Percentiles rank a stretch among this genome's conserved stretches.
These are phyloP conservation scores for Myriosclerotinia curreyana DNA, from an alignment of 2,329 filamentous ascomycete genomes.

Conservation along the genomic window DNA sequence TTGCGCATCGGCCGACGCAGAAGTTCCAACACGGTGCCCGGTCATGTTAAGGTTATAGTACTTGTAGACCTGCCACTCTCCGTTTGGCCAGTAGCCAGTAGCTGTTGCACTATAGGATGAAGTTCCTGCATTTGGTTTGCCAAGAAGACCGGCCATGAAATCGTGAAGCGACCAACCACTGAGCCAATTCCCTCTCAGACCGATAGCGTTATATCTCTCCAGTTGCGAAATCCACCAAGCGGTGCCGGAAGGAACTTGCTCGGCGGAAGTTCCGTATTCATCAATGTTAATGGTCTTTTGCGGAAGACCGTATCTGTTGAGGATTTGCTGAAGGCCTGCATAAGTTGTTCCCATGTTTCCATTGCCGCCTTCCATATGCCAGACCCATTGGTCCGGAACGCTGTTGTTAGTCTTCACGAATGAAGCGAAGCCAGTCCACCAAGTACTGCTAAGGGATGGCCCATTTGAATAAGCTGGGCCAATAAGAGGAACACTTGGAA, in stretches of 20 bases:
- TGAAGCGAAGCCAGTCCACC: slow-evolving; percentile 44
- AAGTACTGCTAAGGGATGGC: slow-evolving; percentile 40
- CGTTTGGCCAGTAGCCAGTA: slow-evolving; percentile 43
- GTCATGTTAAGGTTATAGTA: slow-evolving; percentile 48
- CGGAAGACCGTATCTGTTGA: slow-evolving; percentile 26
- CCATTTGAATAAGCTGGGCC: slow-evolving; percentile 42
- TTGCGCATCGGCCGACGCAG: slow-evolving; percentile 33
- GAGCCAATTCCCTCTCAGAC: slow-evolving; percentile 29
- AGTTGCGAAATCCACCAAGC: slow-evolving; percentile 29
- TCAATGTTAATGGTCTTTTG: slow-evolving; percentile 27
- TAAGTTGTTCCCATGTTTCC: slow-evolving; percentile 20
- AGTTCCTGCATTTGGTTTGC: slow-evolving; percentile 27
- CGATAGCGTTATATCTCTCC: slow-evolving; percentile 26
- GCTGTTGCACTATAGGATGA: slow-evolving; percentile 26
- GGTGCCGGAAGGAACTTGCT: slow-evolving; percentile 25
- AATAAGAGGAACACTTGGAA: slow-evolving; percentile 34
- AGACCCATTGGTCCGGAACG: slow-evolving; percentile 46
- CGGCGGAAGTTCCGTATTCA: slow-evolving; percentile 25
- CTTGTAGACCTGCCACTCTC: slow-evolving; percentile 48
- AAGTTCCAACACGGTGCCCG: slow-evolving; percentile 42
- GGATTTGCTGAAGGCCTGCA: slow-evolving; percentile 35
- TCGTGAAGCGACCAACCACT: slow-evolving; percentile 25
- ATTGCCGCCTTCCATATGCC: slow-evolving; percentile 43
- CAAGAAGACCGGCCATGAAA: slow-evolving; percentile 30
- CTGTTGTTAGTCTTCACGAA: slow-evolving; percentile 40